Base-by-base conservation (phyloP, 352 stramenopile genomes). In the Aphanomyces invadans region DNA sequence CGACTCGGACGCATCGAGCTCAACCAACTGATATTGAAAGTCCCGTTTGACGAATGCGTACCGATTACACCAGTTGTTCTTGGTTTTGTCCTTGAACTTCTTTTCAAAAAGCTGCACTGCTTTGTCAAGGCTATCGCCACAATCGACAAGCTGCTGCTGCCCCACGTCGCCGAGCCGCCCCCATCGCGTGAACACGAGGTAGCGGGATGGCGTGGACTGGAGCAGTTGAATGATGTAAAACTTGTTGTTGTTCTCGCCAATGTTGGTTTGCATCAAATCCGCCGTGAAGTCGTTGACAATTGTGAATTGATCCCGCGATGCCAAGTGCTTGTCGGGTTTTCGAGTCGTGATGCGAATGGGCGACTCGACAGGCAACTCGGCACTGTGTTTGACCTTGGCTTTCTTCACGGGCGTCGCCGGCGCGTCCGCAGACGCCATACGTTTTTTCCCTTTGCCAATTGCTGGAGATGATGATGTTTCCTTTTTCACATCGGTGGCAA, bases 221-320 rank as follows among this genome's bases (percentile, higher is more conserved):
- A n/a, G n/a, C n/a, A 62, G 54, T 32, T 62, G 54, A 19, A 62
- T 48, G n/a, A 62, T 48, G 54, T 62, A 62, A 48, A 62, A 62
- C 54, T 62, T 62, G 54, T 62, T 62, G 54, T 62, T 62, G 54
- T 62, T 62, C 9, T 62, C 25, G 31, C 54, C 54, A 25, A 62
- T 33, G 32, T 62, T 62, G 10, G 54, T 48, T 21, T 62, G 54
- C 54, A 62, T 62, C 25, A 62, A 21, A 21, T 62, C 54, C 3
- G 54, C 46, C 7, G 19, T 25, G 25, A 44, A 62, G 29, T 62
- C 54, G 36, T 62, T 32, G 19, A 62, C 26, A 21, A 62, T 48
- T 9, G 28, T 32, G 38, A 62, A 62, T 12, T 62, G 26, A 3
- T 45, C 54, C 29, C 54, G 54, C 17, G 29, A 19, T 25, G 54